A percentile compares a stretch with the other conserved stretches of the same genome.
These are phyloP conservation scores for Proliferodiscus dingleyae DNA, from an alignment of 2,329 filamentous ascomycete genomes.

Conservation along the genomic window DNA sequence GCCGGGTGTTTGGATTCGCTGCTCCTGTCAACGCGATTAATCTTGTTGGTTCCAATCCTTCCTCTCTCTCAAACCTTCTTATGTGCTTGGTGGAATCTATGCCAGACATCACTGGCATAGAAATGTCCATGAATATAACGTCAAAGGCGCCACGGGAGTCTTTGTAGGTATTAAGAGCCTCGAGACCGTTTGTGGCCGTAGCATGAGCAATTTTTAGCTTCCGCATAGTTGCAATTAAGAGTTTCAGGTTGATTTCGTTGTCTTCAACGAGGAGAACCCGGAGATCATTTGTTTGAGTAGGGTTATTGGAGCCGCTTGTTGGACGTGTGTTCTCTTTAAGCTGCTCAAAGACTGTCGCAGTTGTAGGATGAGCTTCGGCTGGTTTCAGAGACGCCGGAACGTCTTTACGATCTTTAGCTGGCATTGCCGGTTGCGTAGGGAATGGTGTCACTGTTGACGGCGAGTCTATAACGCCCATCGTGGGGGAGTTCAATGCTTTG, in stretches of 20 bases:
- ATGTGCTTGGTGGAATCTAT: conserved; percentile 45
- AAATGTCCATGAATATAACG: conserved; percentile 49
- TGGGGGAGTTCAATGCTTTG: conserved; percentile 1
- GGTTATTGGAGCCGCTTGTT: background rate
- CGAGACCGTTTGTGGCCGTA: conserved; percentile 41
- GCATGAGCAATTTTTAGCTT: conserved; percentile 31
- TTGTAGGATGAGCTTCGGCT: conserved; percentile 1
- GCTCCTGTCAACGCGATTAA: conserved; percentile 50
- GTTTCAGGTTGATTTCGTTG: conserved; percentile 37
- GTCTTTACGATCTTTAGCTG: background rate
- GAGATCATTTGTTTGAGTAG: conserved; percentile 12
- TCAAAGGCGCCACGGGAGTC: conserved; percentile 32
- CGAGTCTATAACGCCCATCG: background rate
- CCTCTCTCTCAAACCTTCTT: conserved; percentile 42
- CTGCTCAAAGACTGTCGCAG: conserved; percentile 8
- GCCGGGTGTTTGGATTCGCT: conserved; percentile 43
- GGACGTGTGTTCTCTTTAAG: background rate
- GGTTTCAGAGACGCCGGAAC: background rate
- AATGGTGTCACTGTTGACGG: too few relatives aligned
- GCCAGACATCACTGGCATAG: conserved; percentile 52
- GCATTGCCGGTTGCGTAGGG: background rate
- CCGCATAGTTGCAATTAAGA: conserved; percentile 30
- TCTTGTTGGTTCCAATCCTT: conserved; percentile 36
- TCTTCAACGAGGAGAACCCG: conserved; percentile 38
- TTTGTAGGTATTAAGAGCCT: conserved; percentile 39